phyloP scores from a whole-genome alignment of 345 rosid species.

The Mangifera indica region DNA sequence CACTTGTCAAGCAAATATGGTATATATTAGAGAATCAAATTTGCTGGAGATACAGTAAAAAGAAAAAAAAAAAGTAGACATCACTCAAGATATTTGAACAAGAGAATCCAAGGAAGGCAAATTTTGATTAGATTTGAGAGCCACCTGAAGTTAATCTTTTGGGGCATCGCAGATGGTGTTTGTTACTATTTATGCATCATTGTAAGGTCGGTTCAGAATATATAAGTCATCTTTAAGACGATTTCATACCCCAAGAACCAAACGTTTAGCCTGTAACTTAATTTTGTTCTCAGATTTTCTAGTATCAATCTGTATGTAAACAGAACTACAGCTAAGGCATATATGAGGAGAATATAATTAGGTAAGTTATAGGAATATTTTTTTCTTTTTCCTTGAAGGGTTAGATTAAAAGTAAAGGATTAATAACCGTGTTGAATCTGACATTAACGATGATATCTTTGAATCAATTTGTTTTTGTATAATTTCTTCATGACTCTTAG shows the following conservation, averaged over 20 bases:
- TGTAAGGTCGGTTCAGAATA: not conserved
- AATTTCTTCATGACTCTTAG: not conserved
- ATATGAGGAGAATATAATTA: slow-evolving; percentile 15
- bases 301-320: too few relatives aligned
- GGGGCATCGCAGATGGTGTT: not conserved
- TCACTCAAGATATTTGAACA: not conserved
- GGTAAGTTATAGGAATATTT: not conserved
- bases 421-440: not conserved
- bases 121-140: not conserved
- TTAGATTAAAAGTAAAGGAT: not conserved
- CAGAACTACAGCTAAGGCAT: not conserved
- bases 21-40: slow-evolving; percentile 7
- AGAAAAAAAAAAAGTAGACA: not conserved
- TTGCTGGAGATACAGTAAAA: slow-evolving; percentile 5
- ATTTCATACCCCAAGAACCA: not conserved
- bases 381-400: not conserved
- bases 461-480: not conserved
- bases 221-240: not conserved
- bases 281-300: not conserved
- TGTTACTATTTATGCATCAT: not conserved
- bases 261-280: not conserved
- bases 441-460: not conserved
- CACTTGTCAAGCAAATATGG: slow-evolving; percentile 4
- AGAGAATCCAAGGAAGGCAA: slow-evolving; percentile 1
- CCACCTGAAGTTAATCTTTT: not conserved